These are phyloP conservation scores for Crithidia bombi DNA, from an alignment of 208 protist genomes.

Conservation along the genomic window DNA sequence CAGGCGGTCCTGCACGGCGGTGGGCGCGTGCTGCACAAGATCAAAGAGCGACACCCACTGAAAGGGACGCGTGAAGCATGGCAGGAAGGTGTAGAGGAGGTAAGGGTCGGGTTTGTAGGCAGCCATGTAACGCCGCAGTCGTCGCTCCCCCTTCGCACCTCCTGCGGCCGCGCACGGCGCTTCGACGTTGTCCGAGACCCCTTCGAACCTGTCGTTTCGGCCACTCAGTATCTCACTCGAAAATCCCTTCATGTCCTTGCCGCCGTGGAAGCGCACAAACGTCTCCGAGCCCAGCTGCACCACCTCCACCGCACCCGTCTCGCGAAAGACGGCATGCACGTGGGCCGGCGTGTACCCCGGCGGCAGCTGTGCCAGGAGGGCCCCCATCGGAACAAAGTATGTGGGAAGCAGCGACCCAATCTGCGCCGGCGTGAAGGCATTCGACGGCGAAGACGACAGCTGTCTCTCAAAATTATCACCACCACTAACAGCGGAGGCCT, in stretches of 20 bases:
- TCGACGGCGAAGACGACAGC: background rate
- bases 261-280: constrained; percentile 55
- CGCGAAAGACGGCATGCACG: constrained; percentile 43
- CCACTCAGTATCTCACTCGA: background rate
- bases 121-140: constrained; percentile 29
- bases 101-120: constrained; percentile 49
- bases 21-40: constrained; percentile 35
- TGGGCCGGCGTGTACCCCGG: constrained; percentile 56
- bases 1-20: constrained; percentile 29
- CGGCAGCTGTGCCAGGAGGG: constrained; percentile 46
- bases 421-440: constrained; percentile 51
- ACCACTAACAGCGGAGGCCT: too few species aligned
- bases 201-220: background rate
- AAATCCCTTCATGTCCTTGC: constrained; percentile 26
- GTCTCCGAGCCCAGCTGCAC: constrained; percentile 9
- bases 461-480: too few species aligned
- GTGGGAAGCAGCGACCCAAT: constrained; percentile 54
- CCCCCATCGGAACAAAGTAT: constrained; percentile 60
- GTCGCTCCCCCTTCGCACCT: background rate
- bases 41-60: constrained; percentile 45
- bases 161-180: too few species aligned
- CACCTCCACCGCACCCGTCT: constrained; percentile 30
- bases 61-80: constrained; percentile 10
- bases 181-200: background rate
- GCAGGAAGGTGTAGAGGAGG: constrained; percentile 38